A percentile compares a stretch with the other conserved stretches of the same genome.
Conservation (phyloP, 345 rosid genomes). For the Populus tremula region DNA sequence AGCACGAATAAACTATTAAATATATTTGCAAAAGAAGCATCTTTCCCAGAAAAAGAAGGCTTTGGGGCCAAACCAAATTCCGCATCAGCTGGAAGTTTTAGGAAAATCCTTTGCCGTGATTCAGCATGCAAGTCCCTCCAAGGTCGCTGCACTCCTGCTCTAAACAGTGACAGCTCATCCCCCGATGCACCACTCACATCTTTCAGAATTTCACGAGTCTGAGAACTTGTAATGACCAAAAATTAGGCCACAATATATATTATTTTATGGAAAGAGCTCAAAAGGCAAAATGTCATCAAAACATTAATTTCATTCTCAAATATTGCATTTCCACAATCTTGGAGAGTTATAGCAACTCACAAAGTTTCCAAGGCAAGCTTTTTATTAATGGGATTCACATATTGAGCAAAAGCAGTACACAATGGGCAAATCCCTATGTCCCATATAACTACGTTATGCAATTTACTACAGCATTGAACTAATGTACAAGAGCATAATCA, state of each 20-base stretch:
- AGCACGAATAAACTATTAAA: slow-evolving; percentile 56
- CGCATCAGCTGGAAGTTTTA: slow-evolving; percentile 26
- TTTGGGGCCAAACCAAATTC: slow-evolving; percentile 34
- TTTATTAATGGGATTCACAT: neutral
- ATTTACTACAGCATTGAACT: neutral
- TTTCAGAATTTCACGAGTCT: slow-evolving; percentile 68
- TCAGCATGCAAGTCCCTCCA: slow-evolving; percentile 33
- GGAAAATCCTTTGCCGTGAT: slow-evolving; percentile 18
- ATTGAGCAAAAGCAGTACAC: too few species aligned
- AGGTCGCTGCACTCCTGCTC: slow-evolving; percentile 36
- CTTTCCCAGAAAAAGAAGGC: slow-evolving; percentile 33
- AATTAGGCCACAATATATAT: slow-evolving; percentile 11
- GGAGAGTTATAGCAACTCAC: neutral
- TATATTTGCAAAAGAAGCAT: slow-evolving; percentile 29
- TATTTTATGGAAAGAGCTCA: neutral
- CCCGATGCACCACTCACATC: slow-evolving; percentile 43
- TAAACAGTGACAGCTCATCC: slow-evolving; percentile 53
- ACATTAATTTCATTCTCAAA: neutral
- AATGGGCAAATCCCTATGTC: too few species aligned
- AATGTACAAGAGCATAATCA: neutral
- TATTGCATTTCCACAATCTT: neutral
- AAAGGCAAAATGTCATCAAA: neutral
- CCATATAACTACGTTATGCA: neutral
- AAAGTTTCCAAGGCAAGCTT: neutral
- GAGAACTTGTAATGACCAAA: slow-evolving; percentile 28